A percentile compares a stretch with the other conserved stretches of the same genome.
Evolutionary conservation across 1,284 basidiomycete genomes (phyloP).

Genomic region (Pterula multifida): DNA sequence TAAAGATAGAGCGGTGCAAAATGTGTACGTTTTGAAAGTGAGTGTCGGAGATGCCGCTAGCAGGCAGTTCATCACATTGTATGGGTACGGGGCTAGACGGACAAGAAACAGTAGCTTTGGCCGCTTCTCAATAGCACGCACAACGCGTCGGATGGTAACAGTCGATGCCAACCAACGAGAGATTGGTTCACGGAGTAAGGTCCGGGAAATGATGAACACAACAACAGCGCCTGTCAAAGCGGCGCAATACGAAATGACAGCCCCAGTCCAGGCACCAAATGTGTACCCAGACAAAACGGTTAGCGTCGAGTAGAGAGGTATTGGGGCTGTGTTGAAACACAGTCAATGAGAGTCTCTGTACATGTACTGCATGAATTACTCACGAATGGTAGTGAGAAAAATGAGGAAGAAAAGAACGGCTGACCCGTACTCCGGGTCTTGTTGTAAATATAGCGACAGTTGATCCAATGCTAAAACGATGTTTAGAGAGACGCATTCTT

Average conservation of each 20-base stretch:
- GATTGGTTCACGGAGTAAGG: constrained; percentile 58
- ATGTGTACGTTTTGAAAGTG: constrained; percentile 63
- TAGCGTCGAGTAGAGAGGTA: constrained; percentile 81
- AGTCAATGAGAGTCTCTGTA: constrained; percentile 7
- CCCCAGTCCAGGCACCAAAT: constrained; percentile 71
- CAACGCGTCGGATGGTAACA: constrained; percentile 57
- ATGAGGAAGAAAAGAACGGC: constrained; percentile 66
- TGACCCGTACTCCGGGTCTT: constrained; percentile 55
- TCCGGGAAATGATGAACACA: constrained; percentile 69
- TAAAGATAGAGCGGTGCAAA: constrained; percentile 72
- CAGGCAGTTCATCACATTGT: constrained; percentile 86
- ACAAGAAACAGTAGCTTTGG: constrained; percentile 79
- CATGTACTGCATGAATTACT: constrained; percentile 24
- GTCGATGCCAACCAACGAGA: constrained; percentile 59
- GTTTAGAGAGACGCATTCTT: constrained; percentile 3
- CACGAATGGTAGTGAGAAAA: constrained; percentile 74
- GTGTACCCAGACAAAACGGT: constrained; percentile 83
- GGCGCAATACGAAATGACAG: constrained; percentile 74
- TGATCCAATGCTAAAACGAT: constrained; percentile 48
- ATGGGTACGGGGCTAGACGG: constrained; percentile 74
- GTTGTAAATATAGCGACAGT: constrained; percentile 59
- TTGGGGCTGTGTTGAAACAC: constrained; percentile 43
- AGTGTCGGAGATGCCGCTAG: constrained; percentile 81
- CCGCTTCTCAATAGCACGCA: constrained; percentile 78
- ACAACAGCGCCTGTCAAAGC: constrained; percentile 69